Base-by-base conservation (phyloP, 257 asterid species). In the Scutellaria galericulata region DNA sequence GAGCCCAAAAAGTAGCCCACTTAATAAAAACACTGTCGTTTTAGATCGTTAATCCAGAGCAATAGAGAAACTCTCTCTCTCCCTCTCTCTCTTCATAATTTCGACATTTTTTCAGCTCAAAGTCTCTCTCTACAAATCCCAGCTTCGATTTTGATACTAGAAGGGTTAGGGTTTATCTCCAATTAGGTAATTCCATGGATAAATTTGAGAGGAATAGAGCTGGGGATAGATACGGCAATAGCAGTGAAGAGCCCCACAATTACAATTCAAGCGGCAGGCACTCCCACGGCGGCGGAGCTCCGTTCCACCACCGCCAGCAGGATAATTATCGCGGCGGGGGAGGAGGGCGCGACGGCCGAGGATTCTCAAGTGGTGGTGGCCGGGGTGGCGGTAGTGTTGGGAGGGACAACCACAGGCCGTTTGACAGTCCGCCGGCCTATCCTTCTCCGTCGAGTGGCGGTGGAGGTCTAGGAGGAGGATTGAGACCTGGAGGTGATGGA, bases 351-450 rank as follows among this genome's bases (percentile, higher is more conserved):
- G 56, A 51, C 70, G 75, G 76, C 44, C 78, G 71, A 9, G 84
- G 84, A 40, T 76, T 79, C 40, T 47, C 83, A 11, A 56, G 70
- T 59, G 76, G 79, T 31, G 81, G 78, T 40, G 67, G 76, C 10
- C 59, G 77, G 50, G 63, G 65, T 14, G 50, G 66, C 44, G 66
- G 77, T 40, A 75, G 83, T 15, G 88, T 80, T 6, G 82, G 75
- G 46, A 80, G 85, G 72, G 92, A 81, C n/a, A 72, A 71, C 35
- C 82, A 56, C 47, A 83, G 86, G 67, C 58, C 88, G 9, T 79
- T 79, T 63, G 88, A 77, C 18, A 81, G 89, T 37, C 90, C 96
- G 22, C 83, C 87, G 40, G 59, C 86, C 15, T 80, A 80, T 79
- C 89, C 68, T 52, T 73, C 81, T 5, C 84, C 79, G 37, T 68